These are phyloP conservation scores for Delonix regia DNA, from an alignment of 306 rosid genomes.

Conservation along the genomic window DNA sequence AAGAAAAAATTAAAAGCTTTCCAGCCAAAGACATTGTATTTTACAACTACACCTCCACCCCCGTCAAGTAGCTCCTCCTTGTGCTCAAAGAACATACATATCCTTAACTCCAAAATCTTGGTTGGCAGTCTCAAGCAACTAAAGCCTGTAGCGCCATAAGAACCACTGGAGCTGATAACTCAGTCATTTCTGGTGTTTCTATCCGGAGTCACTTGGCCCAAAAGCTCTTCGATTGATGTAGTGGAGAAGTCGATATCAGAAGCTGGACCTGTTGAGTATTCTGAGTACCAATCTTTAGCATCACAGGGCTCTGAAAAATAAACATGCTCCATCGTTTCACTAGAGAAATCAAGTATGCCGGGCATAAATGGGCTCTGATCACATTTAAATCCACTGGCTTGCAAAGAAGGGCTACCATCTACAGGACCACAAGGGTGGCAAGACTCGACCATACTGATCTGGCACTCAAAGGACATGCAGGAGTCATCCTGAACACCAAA, in stretches of 20 bases:
- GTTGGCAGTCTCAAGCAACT: constrained; percentile 16
- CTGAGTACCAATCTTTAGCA: constrained; percentile 56
- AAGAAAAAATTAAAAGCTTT: constrained; percentile 27
- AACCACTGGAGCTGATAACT: constrained; percentile 26
- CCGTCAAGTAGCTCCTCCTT: neutral
- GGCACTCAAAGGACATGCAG: constrained; percentile 38
- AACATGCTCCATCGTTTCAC: constrained; percentile 33
- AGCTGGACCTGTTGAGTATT: constrained; percentile 34
- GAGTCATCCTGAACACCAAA: constrained; percentile 37
- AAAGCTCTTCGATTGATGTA: constrained; percentile 64
- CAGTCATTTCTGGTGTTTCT: constrained; percentile 37
- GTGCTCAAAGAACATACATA: neutral
- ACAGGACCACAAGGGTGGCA: constrained; percentile 28
- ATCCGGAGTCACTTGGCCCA: constrained; percentile 44
- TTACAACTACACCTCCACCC: constrained; percentile 15
- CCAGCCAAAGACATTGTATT: constrained; percentile 5
- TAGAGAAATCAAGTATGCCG: constrained; percentile 37
- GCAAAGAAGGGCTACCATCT: constrained; percentile 34
- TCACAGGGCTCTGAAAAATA: constrained; percentile 49
- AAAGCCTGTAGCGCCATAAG: neutral
- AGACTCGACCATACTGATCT: constrained; percentile 34
- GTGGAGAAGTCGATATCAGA: constrained; percentile 52
- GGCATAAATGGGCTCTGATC: constrained; percentile 35
- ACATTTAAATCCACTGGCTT: constrained; percentile 33
- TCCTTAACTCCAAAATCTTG: neutral